Percentiles rank a stretch among this genome's conserved stretches.
These are phyloP conservation scores for Fusarium decemcellulare DNA, from an alignment of 2,329 filamentous ascomycete genomes.

Conservation along the genomic window DNA sequence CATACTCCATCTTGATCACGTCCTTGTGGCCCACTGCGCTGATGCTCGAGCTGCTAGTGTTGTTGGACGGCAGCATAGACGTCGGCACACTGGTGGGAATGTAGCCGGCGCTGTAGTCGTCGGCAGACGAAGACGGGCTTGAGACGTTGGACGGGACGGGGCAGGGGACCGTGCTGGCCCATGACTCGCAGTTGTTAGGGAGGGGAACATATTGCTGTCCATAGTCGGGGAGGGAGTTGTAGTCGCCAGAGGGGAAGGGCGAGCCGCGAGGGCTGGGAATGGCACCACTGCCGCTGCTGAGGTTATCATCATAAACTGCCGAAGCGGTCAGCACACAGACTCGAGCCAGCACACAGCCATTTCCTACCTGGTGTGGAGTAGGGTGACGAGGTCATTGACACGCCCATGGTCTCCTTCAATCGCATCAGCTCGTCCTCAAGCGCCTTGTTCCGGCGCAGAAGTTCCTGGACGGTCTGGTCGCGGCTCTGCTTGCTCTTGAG, in stretches of 20 bases:
- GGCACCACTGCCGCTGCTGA: constrained; percentile 55
- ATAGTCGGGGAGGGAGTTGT: constrained; percentile 59
- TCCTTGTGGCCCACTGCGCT: constrained; percentile 53
- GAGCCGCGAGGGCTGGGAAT: constrained; percentile 62
- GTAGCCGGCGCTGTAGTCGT: constrained; percentile 62
- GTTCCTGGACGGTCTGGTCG: constrained; percentile 66
- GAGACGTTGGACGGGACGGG: constrained; percentile 64
- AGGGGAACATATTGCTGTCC: constrained; percentile 55
- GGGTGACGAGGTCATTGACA: constrained; percentile 57
- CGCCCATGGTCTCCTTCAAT: constrained; percentile 61
- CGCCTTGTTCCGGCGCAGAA: constrained; percentile 66
- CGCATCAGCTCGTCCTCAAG: constrained; percentile 67
- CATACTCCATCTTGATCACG: constrained; percentile 58
- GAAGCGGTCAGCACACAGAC: constrained; percentile 21
- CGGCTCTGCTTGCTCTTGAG: constrained; percentile 67
- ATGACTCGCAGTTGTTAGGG: constrained; percentile 61
- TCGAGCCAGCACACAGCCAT: not conserved
- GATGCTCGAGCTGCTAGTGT: constrained; percentile 48
- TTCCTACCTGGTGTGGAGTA: constrained; percentile 58
- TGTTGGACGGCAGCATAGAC: constrained; percentile 56
- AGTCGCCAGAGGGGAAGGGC: constrained; percentile 61
- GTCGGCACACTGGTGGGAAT: constrained; percentile 65
- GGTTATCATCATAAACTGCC: constrained; percentile 59
- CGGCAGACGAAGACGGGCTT: constrained; percentile 66
- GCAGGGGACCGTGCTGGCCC: constrained; percentile 60